Evolutionary conservation across 108 stramenopile species (phyloP), one percentile per base, ranked within the genome.

Genomic region (Cyclotella atomus): DNA sequence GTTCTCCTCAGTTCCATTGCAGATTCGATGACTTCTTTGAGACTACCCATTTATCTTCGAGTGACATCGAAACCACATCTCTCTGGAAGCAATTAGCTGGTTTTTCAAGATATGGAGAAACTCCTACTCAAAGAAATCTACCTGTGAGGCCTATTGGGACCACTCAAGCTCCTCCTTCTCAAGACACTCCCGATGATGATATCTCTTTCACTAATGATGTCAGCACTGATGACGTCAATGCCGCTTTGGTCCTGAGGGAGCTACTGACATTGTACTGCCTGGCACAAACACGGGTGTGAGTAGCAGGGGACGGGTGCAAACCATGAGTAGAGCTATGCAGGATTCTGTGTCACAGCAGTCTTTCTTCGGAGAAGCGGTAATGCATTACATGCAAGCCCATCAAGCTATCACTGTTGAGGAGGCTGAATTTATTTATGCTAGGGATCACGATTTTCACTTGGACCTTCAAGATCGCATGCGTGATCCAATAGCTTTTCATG

Each of bases 1-100:
- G 73, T 19, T 71, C 64, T 23, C 85, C 82, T 20, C 85, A 86
- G 56, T 82, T 71, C 53, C 85, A 82, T 54, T 29, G 54, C 49
- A 15, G 30, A 16, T 79, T 71, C 55, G 83, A 83, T 65, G 43
- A 50, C 5, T 35, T 45, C 43, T 83, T 78, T 65, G 73, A 70
- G 25, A 83, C 83, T 3, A 34, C 68, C 5, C 7, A 47, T 41
- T 12, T 9, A 9, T 41, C 38, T 9, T 9, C 9, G 9, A 12
- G 12, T 41, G 38, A 41, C 38, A 7, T 41, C 38, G 7, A 9
- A 12, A 41, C 38, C 7, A 9, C 38, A 41, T 12, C 38, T 9
- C 9, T 9, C 12, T 41, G 38, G 38, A 41, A 41, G 38, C 38
- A 41, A 17, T 17, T 50, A 20, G 49, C 49, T 20, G 19, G 49